Evolutionary conservation across 441 rosid genomes (phyloP).

Genomic region (Aleurites moluccanus): DNA sequence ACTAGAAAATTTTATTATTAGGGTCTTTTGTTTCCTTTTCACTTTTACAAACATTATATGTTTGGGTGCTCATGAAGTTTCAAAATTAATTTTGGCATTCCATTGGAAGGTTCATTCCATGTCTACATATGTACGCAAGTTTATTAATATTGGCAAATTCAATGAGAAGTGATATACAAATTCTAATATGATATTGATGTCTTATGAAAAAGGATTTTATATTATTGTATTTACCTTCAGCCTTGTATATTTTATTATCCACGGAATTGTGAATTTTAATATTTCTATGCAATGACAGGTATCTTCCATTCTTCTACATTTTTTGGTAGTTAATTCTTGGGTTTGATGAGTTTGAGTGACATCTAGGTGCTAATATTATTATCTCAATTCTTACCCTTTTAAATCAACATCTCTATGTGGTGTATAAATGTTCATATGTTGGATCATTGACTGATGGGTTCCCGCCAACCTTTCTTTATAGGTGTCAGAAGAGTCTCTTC

Average conservation of each 20-base stretch:
- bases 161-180: not conserved
- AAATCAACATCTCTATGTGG: not conserved
- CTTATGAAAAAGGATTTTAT: not conserved
- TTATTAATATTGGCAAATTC: not conserved
- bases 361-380: conserved; percentile 2
- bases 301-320: not conserved
- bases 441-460: conserved; percentile 10
- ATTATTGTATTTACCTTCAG: not conserved
- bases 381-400: not conserved
- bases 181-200: not conserved
- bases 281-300: not conserved
- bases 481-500: conserved; percentile 69
- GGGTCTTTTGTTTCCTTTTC: not conserved
- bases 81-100: not conserved
- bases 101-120: not conserved
- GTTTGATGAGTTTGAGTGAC: not conserved
- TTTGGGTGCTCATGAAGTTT: not conserved
- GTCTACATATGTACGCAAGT: not conserved
- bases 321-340: not conserved
- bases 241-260: not conserved
- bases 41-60: not conserved
- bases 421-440: not conserved
- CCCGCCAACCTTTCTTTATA: conserved; percentile 19
- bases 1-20: not conserved
- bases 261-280: not conserved